Percentiles rank a stretch among this genome's conserved stretches.
Evolutionary conservation across 176 grass and related monocot species (phyloP).

Genomic region (Carex scoparia): DNA sequence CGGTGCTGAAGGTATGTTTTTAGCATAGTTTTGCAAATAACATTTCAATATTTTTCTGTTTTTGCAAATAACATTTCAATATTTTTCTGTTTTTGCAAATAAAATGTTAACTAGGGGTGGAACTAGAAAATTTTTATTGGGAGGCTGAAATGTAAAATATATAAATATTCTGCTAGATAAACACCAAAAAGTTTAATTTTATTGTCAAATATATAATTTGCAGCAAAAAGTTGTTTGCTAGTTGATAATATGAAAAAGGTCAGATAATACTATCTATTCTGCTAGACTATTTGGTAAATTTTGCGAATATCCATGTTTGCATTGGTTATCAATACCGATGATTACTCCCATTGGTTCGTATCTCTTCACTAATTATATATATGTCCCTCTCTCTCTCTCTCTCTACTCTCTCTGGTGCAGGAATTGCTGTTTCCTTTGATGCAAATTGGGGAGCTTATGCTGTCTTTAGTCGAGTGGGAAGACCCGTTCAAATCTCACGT

Average conservation of each 20-base stretch:
- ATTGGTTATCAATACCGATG: background rate
- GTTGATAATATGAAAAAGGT: background rate
- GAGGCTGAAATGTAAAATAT: too few species aligned
- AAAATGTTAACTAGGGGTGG: too few species aligned
- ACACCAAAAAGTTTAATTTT: background rate
- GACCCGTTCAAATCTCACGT: conserved; percentile 74
- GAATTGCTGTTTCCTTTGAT: conserved; percentile 84
- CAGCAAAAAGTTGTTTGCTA: background rate
- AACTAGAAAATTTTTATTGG: too few species aligned
- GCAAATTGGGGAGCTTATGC: conserved; percentile 60
- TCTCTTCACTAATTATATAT: background rate
- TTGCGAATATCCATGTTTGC: background rate
- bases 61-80: background rate
- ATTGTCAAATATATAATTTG: background rate
- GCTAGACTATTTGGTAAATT: background rate
- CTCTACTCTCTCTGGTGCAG: conserved; percentile 36
- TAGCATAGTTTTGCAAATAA: background rate
- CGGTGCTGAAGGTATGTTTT: conserved; percentile 62
- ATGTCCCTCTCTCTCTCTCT: background rate
- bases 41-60: background rate
- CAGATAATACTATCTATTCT: background rate
- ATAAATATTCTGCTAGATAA: too few species aligned
- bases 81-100: background rate
- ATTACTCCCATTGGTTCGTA: background rate
- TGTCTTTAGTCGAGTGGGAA: conserved; percentile 68